Percentiles rank a stretch among this genome's conserved stretches.
These are phyloP conservation scores for Leptomonas seymouri DNA, from an alignment of 208 protist species.

Conservation along the genomic window DNA sequence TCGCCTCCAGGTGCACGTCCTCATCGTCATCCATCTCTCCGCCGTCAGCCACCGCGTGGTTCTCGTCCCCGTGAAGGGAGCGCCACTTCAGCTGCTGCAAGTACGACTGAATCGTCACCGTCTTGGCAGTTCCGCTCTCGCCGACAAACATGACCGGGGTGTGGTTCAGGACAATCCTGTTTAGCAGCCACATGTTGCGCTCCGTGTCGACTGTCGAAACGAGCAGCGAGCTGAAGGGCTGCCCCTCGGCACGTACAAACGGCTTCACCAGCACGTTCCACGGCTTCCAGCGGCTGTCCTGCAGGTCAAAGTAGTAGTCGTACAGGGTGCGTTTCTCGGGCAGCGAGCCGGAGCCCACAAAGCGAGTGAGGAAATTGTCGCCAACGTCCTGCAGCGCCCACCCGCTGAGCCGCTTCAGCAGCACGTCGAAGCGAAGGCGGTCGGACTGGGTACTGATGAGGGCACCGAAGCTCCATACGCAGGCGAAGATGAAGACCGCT, in stretches of 20 bases:
- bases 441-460: slow-evolving; percentile 80
- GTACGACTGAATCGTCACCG: slow-evolving; percentile 97
- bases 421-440: slow-evolving; percentile 93
- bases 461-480: slow-evolving; percentile 97
- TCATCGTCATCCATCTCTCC: slow-evolving; percentile 33
- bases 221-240: slow-evolving; percentile 96
- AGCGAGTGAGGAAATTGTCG: slow-evolving; percentile 90
- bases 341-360: slow-evolving; percentile 90
- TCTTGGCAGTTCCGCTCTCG: slow-evolving; percentile 98
- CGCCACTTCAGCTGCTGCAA: slow-evolving; percentile 87
- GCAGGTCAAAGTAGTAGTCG: slow-evolving; percentile 97
- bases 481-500: slow-evolving; percentile 95
- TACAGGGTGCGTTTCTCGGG: slow-evolving; percentile 95
- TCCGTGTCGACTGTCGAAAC: slow-evolving; percentile 99
- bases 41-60: background rate
- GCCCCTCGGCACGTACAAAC: slow-evolving; percentile 86
- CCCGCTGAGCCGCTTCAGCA: slow-evolving; percentile 94
- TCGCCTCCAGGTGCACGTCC: slow-evolving; percentile 87
- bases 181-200: slow-evolving; percentile 97
- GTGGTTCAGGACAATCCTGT: slow-evolving; percentile 91
- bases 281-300: slow-evolving; percentile 94
- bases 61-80: slow-evolving; percentile 37
- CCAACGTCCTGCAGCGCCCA: slow-evolving; percentile 93
- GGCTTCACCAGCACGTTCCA: slow-evolving; percentile 94
- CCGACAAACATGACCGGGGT: slow-evolving; percentile 97